Percentiles rank a stretch among this genome's conserved stretches.
Evolutionary conservation across 495 filamentous ascomycete species (phyloP).

Genomic region (Evansstolkia leycettana): DNA sequence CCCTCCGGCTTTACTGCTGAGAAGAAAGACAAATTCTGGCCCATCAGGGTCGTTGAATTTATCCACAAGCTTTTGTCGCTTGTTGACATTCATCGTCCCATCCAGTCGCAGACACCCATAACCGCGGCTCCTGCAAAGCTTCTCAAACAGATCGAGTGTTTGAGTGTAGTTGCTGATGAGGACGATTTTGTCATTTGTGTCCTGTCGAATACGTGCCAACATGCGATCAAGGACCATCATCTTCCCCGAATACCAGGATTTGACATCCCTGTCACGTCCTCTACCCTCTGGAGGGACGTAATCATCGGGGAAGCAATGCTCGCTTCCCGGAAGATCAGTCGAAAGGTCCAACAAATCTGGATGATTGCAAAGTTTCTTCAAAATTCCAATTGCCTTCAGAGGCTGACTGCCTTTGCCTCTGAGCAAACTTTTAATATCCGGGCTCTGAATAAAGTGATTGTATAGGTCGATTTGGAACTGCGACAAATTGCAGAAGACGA

Average conservation of each 20-base stretch:
- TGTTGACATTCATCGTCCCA: conserved; percentile 94
- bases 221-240: conserved; percentile 98
- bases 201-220: conserved; percentile 89
- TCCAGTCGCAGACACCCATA: conserved; percentile 88
- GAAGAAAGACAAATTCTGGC: conserved; percentile 83
- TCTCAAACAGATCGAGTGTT: conserved; percentile 90
- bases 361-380: conserved; percentile 99
- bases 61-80: conserved; percentile 93
- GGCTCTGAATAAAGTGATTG: conserved; percentile 92
- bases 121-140: conserved; percentile 68
- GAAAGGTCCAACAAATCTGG: conserved; percentile 83
- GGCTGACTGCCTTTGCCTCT: conserved; percentile 93
- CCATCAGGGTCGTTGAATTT: conserved; percentile 95
- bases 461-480: conserved; percentile 89
- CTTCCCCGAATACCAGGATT: conserved; percentile 94
- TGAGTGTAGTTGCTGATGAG: conserved; percentile 97
- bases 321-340: conserved; percentile 76
- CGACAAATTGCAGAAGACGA: conserved; percentile 97
- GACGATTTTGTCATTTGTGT: conserved; percentile 99
- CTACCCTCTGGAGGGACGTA: conserved; percentile 78
- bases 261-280: conserved; percentile 83
- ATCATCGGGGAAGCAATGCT: conserved; percentile 73
- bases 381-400: conserved; percentile 85
- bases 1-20: conserved; percentile 93
- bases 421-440: conserved; percentile 84